Percentiles rank a stretch among this genome's conserved stretches.
Evolutionary conservation across 2,329 filamentous ascomycete species (phyloP).

Genomic region (Colletotrichum sp.): DNA sequence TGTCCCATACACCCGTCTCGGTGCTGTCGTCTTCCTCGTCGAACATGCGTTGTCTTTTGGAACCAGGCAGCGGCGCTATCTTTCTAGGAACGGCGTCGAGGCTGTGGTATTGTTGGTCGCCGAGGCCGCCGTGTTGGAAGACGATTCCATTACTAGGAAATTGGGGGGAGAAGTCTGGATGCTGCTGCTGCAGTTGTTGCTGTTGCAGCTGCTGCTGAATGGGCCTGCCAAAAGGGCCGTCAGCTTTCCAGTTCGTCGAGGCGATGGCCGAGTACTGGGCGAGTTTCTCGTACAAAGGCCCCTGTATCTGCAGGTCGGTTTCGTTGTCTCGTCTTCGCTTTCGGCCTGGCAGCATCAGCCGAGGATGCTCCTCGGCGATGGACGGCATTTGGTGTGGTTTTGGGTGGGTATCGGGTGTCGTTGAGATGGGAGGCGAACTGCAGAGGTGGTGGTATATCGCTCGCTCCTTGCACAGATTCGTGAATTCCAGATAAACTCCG

Average conservation of each 20-base stretch:
- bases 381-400: constrained; percentile 16
- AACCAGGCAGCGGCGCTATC: constrained; percentile 8
- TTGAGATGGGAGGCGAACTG: not conserved
- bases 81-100: not conserved
- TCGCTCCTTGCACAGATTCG: not conserved
- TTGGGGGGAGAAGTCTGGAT: not conserved
- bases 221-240: constrained; percentile 19
- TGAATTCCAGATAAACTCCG: not conserved
- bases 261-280: constrained; percentile 16
- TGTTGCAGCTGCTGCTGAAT: constrained; percentile 16
- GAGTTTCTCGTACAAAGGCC: constrained; percentile 22
- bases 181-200: constrained; percentile 8
- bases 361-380: constrained; percentile 21
- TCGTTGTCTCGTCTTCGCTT: constrained; percentile 24
- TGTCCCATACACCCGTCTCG: not conserved
- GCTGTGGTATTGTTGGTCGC: not conserved
- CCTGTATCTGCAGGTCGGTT: constrained; percentile 8
- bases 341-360: constrained; percentile 9
- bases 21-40: not conserved
- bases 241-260: constrained; percentile 15
- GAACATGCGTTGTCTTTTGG: constrained; percentile 18
- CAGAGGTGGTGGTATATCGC: not conserved
- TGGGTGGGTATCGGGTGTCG: not conserved
- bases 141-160: constrained; percentile 1
- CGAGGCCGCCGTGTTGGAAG: not conserved